phyloP scores from a whole-genome alignment of 116 monocot species.

The Zostera marina region DNA sequence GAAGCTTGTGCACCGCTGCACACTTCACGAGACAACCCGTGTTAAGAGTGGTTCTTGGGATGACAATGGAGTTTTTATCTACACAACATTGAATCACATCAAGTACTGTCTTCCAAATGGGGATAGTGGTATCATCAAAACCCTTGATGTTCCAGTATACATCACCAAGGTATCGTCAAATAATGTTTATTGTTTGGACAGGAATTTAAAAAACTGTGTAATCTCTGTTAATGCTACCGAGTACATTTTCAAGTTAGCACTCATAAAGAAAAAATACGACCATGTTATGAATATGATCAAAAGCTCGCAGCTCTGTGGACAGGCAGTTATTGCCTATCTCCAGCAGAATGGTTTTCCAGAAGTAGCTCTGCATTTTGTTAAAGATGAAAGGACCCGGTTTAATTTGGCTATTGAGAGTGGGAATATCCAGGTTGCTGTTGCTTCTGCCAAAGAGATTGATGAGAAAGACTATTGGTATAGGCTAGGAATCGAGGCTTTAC shows the following conservation, averaged over 20 bases:
- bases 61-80: constrained; percentile 88
- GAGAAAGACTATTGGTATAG: constrained; percentile 96
- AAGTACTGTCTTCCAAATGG: constrained; percentile 98
- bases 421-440: constrained; percentile 54
- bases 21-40: constrained; percentile 90
- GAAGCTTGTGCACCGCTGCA: constrained; percentile 72
- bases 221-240: constrained; percentile 84
- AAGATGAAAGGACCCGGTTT: constrained; percentile 86
- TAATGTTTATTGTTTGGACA: constrained; percentile 69
- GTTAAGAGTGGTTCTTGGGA: constrained; percentile 99
- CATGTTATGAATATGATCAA: constrained; percentile 93
- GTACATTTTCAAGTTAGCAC: constrained; percentile 87
- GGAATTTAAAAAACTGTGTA: constrained; percentile 59
- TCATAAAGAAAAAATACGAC: constrained; percentile 69
- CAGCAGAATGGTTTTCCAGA: constrained; percentile 97
- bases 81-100: constrained; percentile 88
- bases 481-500: constrained; percentile 84
- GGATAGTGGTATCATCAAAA: constrained; percentile 86
- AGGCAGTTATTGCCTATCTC: constrained; percentile 87
- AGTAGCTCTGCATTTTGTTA: constrained; percentile 92
- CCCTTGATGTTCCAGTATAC: constrained; percentile 81
- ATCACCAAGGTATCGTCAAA: constrained; percentile 69
- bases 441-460: constrained; percentile 69
- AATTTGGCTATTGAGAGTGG: constrained; percentile 92
- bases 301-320: constrained; percentile 76